These are phyloP conservation scores for Brachypodium distachyon DNA, from an alignment of 202 grass and related monocot genomes.

Conservation along the genomic window DNA sequence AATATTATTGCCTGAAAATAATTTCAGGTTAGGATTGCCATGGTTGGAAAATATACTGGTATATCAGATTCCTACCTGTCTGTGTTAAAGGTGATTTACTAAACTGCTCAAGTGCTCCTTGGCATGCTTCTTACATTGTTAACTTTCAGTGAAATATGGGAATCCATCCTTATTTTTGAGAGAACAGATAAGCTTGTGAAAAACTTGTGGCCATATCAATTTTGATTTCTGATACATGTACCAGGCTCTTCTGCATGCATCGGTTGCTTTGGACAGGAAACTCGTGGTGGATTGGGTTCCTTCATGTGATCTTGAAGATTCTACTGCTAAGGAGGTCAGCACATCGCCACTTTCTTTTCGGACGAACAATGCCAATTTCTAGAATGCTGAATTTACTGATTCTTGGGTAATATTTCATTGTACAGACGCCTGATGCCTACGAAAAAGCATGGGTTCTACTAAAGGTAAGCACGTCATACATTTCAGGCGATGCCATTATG, in stretches of 20 bases:
- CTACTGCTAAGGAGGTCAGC: slow-evolving; percentile 47
- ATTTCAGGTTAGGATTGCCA: slow-evolving; percentile 86
- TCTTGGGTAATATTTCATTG: slow-evolving; percentile 6
- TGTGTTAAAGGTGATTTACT: slow-evolving; percentile 52
- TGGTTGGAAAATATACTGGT: slow-evolving; percentile 95
- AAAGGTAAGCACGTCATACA: slow-evolving; percentile 36
- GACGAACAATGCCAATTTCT: not conserved
- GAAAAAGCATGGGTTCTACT: slow-evolving; percentile 70
- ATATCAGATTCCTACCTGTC: slow-evolving; percentile 90
- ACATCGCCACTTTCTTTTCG: not conserved
- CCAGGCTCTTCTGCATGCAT: slow-evolving; percentile 92
- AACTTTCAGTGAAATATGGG: not conserved
- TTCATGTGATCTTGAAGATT: slow-evolving; percentile 89
- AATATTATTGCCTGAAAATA: not conserved
- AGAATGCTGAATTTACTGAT: not conserved
- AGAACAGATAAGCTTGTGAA: not conserved
- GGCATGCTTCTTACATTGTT: not conserved
- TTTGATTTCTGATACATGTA: not conserved
- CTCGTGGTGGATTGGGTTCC: slow-evolving; percentile 90
- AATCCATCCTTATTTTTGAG: not conserved
- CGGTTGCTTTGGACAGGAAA: slow-evolving; percentile 65
- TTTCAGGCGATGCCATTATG: not conserved
- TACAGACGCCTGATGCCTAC: slow-evolving; percentile 64
- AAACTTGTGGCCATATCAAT: not conserved
- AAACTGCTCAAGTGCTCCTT: not conserved